A percentile compares a stretch with the other conserved stretches of the same genome.
These are phyloP conservation scores for Phoma sp. DNA, from an alignment of 2,329 filamentous ascomycete genomes.

Conservation along the genomic window DNA sequence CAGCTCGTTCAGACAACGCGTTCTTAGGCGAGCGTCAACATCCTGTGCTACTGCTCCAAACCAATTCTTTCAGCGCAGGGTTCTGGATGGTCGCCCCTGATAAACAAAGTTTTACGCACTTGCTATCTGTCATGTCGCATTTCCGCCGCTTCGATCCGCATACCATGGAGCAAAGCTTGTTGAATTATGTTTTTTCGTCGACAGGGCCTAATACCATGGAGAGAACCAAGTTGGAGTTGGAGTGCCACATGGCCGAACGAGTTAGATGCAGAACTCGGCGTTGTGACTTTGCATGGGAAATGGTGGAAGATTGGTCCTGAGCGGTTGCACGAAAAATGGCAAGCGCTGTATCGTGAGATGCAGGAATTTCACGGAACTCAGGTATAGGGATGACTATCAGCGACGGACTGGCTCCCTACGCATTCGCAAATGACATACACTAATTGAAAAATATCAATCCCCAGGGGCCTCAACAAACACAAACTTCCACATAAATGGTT, in stretches of 20 bases:
- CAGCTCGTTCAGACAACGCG: constrained; percentile 40
- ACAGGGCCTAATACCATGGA: constrained; percentile 51
- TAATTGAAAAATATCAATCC: too few species aligned
- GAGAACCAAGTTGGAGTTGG: constrained; percentile 44
- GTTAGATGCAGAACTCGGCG: constrained; percentile 44
- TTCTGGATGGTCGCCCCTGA: constrained; percentile 47
- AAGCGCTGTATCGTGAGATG: too few species aligned
- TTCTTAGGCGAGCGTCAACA: constrained; percentile 1
- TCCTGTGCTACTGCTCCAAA: neutral
- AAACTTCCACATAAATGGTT: too few species aligned
- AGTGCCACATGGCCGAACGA: constrained; percentile 47
- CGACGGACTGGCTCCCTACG: too few species aligned
- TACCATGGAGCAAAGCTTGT: constrained; percentile 47
- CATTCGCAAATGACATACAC: too few species aligned
- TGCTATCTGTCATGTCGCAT: constrained; percentile 36
- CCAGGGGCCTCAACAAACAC: too few species aligned
- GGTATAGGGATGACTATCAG: too few species aligned
- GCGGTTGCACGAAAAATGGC: too few species aligned
- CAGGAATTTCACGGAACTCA: too few species aligned
- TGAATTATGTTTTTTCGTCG: constrained; percentile 46
- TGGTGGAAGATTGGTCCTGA: constrained; percentile 38
- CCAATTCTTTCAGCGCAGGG: constrained; percentile 47
- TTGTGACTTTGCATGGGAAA: constrained; percentile 49
- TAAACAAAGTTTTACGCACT: constrained; percentile 40
- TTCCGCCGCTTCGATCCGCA: constrained; percentile 40